These are phyloP conservation scores for Anthracocystis panici-leucophaei DNA, from an alignment of 1,284 basidiomycete genomes.

Conservation along the genomic window DNA sequence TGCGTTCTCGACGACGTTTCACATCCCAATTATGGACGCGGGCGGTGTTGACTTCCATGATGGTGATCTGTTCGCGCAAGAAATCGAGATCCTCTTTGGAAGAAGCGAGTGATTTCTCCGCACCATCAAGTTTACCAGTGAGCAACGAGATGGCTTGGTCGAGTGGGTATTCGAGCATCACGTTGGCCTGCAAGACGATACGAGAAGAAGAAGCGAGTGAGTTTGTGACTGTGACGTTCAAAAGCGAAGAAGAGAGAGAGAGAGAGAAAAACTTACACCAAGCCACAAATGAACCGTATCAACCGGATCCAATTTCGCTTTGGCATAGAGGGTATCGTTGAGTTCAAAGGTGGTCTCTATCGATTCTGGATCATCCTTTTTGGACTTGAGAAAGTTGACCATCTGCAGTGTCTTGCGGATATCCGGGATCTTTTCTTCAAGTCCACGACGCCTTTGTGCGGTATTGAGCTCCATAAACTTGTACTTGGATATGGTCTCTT, in stretches of 20 bases:
- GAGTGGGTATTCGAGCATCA: slow-evolving; percentile 95
- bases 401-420: slow-evolving; percentile 92
- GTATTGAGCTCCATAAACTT: slow-evolving; percentile 95
- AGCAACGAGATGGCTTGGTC: slow-evolving; percentile 83
- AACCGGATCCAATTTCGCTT: slow-evolving; percentile 86
- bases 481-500: slow-evolving; percentile 98
- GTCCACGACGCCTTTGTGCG: slow-evolving; percentile 80
- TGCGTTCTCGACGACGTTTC: slow-evolving; percentile 78
- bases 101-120: slow-evolving; percentile 78
- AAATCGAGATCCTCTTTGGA: slow-evolving; percentile 91
- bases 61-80: slow-evolving; percentile 91
- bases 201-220: background rate
- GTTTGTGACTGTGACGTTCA: background rate
- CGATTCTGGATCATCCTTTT: slow-evolving; percentile 74
- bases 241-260: background rate
- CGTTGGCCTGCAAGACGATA: slow-evolving; percentile 72
- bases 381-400: slow-evolving; percentile 79
- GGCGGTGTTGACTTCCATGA: slow-evolving; percentile 98
- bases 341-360: slow-evolving; percentile 91
- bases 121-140: slow-evolving; percentile 80
- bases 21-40: slow-evolving; percentile 97
- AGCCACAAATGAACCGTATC: slow-evolving; percentile 95
- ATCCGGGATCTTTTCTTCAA: slow-evolving; percentile 96
- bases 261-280: slow-evolving; percentile 76
- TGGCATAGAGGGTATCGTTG: slow-evolving; percentile 93